Base-by-base conservation (phyloP, 1,139 yeast genomes). In the Lodderomyces orthopsilosis region DNA sequence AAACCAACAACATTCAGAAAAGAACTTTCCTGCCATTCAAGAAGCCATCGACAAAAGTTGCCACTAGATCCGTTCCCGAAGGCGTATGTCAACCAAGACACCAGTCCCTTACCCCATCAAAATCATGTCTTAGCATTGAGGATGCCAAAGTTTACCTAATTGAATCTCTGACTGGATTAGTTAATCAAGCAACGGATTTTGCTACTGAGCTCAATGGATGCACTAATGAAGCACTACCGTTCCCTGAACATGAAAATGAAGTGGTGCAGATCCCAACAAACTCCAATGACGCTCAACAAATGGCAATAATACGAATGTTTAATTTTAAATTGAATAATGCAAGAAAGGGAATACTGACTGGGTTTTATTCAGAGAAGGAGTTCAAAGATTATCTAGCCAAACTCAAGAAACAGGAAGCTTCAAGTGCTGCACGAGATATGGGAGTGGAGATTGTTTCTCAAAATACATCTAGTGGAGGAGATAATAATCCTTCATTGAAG, bases 131-230 rank as follows among this genome's bases (percentile, higher is more conserved):
- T 12, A 23, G 23, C 4, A 28, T 38, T 14, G 38, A 35, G 15
- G 39, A 38, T 4, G 38, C 44, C 1, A 42, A 21, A 9, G 81
- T 81, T 43, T 73, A 76, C 52, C 62, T 83, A 35, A 89, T 85
- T 32, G 85, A 83, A 50, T 77, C 90, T 2, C 79, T 83, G 57
- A 81, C 83, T 21, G 90, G 90, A 0, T 70, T 72, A 43, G 55
- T 81, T 17, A 77, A 75, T 50, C 91, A 85, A 56, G 91, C 91
- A 6, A 84, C 91, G 4, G 79, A 77, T 51, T 84, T 79, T 60
- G 93, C 89, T 2, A 85, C 91, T 1, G 91, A 84, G 57, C 70
- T 85, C 40, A 85, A 85, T 57, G 76, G 88, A 0, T 70, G 78
- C 32, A 78, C 79, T 49, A 73, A 83, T 47, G 79, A 75, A 48